phyloP scores from a whole-genome alignment of 1,284 basidiomycete species.

The Anthracocystis panici-leucophaei region DNA sequence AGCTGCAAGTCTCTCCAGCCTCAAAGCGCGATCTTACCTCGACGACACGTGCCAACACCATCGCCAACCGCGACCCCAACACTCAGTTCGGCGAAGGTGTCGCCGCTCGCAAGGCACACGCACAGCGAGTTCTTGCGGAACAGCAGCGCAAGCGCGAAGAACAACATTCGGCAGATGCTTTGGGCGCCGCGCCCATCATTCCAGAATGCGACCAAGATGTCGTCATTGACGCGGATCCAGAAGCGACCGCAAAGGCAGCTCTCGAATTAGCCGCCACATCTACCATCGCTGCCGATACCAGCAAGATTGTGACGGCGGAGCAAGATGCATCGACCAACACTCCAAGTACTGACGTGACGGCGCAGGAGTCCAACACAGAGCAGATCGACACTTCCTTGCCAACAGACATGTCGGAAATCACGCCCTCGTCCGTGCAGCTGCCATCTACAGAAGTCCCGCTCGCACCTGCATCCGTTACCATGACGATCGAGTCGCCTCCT shows the following conservation, averaged over 20 bases:
- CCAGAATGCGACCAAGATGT: slow-evolving; percentile 21
- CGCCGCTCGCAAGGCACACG: slow-evolving; percentile 52
- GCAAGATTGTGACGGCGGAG: neutral
- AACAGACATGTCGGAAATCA: neutral
- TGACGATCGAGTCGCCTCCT: slow-evolving; percentile 42
- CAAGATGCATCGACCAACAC: neutral
- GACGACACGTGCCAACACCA: slow-evolving; percentile 42
- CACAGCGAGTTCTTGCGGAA: slow-evolving; percentile 46
- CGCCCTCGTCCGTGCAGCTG: neutral
- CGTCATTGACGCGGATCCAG: slow-evolving; percentile 14
- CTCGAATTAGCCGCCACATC: slow-evolving; percentile 15
- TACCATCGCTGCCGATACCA: neutral
- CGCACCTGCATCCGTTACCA: slow-evolving; percentile 7
- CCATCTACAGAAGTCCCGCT: slow-evolving; percentile 2
- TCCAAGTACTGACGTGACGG: neutral
- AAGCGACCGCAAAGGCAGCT: slow-evolving; percentile 26
- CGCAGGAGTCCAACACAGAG: neutral
- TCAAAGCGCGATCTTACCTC: slow-evolving; percentile 26
- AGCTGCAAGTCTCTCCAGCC: slow-evolving; percentile 22
- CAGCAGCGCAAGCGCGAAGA: slow-evolving; percentile 49
- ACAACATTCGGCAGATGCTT: slow-evolving; percentile 33
- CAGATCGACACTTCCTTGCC: neutral
- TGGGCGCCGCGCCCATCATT: slow-evolving; percentile 28
- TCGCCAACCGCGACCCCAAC: slow-evolving; percentile 44
- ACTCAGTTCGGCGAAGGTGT: slow-evolving; percentile 39